These are phyloP conservation scores for Gaultheria prostrata DNA, from an alignment of 148 eudicot genomes.

Conservation along the genomic window DNA sequence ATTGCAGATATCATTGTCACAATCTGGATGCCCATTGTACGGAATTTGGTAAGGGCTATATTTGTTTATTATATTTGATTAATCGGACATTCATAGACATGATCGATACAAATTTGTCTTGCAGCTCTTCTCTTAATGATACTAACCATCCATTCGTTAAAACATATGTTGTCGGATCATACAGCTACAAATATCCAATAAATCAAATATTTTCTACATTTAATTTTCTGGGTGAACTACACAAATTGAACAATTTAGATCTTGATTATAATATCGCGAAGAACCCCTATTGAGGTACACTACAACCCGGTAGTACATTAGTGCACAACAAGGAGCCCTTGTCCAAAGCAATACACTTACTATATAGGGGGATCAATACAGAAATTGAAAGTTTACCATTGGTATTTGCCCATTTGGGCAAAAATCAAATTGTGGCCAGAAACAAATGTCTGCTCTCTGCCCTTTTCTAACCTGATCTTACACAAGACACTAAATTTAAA, in stretches of 20 bases:
- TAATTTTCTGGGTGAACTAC: neutral
- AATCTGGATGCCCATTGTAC: neutral
- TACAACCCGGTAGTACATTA: neutral
- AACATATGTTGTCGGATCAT: neutral
- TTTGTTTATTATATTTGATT: neutral
- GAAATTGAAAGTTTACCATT: neutral
- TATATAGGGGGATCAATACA: neutral
- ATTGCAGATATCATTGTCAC: neutral
- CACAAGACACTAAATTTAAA: neutral
- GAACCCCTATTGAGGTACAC: neutral
- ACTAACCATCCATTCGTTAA: neutral
- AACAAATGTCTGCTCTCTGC: neutral
- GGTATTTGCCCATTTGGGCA: neutral
- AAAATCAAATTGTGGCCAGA: neutral
- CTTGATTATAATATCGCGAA: neutral
- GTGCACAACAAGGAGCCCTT: neutral
- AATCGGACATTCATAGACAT: neutral
- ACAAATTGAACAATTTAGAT: neutral
- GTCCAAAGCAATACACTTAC: neutral
- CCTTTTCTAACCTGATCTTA: neutral
- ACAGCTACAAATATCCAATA: too few relatives aligned
- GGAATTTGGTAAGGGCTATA: neutral
- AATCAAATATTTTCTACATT: too few relatives aligned
- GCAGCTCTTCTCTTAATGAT: neutral
- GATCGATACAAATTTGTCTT: neutral